Percentiles rank a stretch among this genome's conserved stretches.
Conservation (phyloP, 257 asterid genomes). For the Cynanchum wilfordii region DNA sequence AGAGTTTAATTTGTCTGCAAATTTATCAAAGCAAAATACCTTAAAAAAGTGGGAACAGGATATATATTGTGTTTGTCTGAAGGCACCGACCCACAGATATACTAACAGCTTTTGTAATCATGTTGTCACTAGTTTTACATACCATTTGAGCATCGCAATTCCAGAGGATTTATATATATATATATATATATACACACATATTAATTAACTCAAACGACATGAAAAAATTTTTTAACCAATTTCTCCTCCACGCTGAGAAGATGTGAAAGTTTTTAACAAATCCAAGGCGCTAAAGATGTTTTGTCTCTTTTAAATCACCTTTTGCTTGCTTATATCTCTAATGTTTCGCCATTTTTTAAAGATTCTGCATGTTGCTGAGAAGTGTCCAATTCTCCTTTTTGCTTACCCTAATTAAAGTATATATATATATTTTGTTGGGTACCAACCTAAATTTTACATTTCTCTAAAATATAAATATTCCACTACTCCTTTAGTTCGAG, state of each 20-base stretch:
- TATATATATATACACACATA: not conserved
- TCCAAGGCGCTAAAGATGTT: conserved; percentile 32
- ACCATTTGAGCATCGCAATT: not conserved
- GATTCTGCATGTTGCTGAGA: not conserved
- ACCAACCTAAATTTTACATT: no score
- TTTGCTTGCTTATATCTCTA: conserved; percentile 15
- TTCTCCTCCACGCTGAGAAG: conserved; percentile 26
- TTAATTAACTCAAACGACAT: not conserved
- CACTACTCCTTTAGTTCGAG: no score
- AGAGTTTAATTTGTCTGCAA: not conserved
- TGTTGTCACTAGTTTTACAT: conserved; percentile 34
- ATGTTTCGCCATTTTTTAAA: conserved; percentile 15
- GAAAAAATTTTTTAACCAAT: conserved; percentile 11
- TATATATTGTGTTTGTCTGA: conserved; percentile 38
- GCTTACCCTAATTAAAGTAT: not conserved
- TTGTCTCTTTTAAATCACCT: conserved; percentile 57
- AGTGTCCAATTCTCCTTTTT: not conserved
- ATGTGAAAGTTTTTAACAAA: conserved; percentile 30
- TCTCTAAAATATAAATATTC: no score
- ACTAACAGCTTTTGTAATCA: conserved; percentile 45
- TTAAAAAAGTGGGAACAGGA: conserved; percentile 17
- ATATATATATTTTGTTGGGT: no score
- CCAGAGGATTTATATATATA: not conserved
- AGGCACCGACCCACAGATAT: conserved; percentile 38
- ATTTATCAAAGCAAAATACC: not conserved